Base-by-base conservation (phyloP, 148 eudicot species). In the Beta vulgaris region DNA sequence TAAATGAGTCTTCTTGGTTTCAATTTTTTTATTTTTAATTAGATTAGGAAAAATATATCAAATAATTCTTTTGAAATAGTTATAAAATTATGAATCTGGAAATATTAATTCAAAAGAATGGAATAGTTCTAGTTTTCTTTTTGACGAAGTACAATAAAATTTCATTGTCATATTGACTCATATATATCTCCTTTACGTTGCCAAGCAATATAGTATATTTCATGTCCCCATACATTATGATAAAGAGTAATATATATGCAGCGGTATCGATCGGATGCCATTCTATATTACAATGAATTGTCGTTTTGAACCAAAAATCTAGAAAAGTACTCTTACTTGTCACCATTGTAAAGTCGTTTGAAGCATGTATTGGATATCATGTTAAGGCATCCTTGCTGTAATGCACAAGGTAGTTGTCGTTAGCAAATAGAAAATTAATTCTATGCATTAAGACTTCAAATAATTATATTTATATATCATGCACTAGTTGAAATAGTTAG, bases 371-470 rank as follows among this genome's bases (percentile, higher is more conserved):
- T 70, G 16, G 61, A 55, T 71, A 71, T 29, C 53, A 68, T 68
- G 34, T 68, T 68, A 46, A 68, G 48, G 55, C 72, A 68, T 53
- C 74, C 74, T 11, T 71, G 74, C 74, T 71, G 74, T 71, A 71
- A 37, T 71, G 74, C 74, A 71, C 74, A 71, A 71, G 63, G 48
- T 36, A 58, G 23, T 35, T 71, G 74, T 71, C 74, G 60, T 71
- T 51, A 70, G 16, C 35, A 34, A 54, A 11, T 29, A 12, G 25
- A 3, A 73, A 31, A 10, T 3, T 9, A 21, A 35, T 35, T 32
- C 18, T 18, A 35, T 35, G 67, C 67, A 62, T 62, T 62, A 8
- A 19, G 40, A 62, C 67, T 18, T 12, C 4, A 59, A 55, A 53
- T 53, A 53, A 19, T 10, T 26, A 58, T 2, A 9, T 10, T 58